Conservation (phyloP, 768 basidiomycete genomes). For the Melanogaster broomeanus region DNA sequence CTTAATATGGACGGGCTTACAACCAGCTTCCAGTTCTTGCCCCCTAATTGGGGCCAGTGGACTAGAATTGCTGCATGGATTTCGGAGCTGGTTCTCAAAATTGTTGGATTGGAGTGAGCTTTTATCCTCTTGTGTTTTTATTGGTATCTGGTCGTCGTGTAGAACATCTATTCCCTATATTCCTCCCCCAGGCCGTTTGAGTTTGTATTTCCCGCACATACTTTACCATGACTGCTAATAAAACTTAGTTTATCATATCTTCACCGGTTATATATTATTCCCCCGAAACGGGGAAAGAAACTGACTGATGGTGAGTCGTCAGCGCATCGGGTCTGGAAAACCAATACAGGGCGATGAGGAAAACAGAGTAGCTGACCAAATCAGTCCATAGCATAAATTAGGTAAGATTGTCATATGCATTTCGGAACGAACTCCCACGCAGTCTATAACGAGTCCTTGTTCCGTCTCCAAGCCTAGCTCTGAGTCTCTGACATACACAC, state of each 20-base stretch:
- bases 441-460: no score
- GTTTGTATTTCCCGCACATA: constrained; percentile 9
- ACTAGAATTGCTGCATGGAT: constrained; percentile 77
- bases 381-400: no score
- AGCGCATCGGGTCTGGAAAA: no score
- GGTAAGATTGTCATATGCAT: no score
- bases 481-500: neutral
- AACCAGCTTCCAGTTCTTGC: constrained; percentile 71
- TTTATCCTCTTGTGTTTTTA: neutral
- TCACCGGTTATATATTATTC: no score
- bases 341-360: no score
- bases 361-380: no score
- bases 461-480: neutral
- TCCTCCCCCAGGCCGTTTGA: neutral
- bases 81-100: constrained; percentile 56
- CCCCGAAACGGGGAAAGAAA: no score
- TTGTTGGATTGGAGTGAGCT: constrained; percentile 40
- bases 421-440: neutral
- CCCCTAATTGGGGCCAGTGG: constrained; percentile 52
- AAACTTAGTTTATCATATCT: neutral
- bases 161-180: constrained; percentile 16
- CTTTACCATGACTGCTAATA: constrained; percentile 8
- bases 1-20: constrained; percentile 73
- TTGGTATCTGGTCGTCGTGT: constrained; percentile 12
- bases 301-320: no score